phyloP scores from a whole-genome alignment of 192 early-diverging fungal genomes.

The Chytriomyces sp. region DNA sequence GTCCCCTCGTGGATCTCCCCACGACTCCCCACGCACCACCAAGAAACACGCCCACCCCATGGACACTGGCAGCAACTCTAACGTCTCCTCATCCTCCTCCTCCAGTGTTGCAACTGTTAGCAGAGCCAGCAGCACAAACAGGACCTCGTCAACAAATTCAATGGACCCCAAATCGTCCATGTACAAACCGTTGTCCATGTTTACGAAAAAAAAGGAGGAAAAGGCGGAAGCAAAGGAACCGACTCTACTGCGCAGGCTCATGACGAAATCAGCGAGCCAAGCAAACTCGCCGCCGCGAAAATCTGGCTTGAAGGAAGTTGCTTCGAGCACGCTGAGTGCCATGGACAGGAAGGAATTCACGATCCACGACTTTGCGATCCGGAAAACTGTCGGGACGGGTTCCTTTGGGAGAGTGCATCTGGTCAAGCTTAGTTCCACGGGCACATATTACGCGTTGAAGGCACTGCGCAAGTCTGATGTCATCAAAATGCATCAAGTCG shows the following conservation, averaged over 20 bases:
- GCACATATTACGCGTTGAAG: slow-evolving; percentile 88
- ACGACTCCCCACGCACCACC: not conserved
- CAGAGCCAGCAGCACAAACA: not conserved
- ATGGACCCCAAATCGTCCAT: not conserved
- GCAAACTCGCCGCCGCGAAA: not conserved
- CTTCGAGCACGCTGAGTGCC: slow-evolving; percentile 65
- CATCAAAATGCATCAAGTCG: slow-evolving; percentile 88
- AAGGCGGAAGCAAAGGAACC: not conserved
- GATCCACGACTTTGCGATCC: slow-evolving; percentile 30
- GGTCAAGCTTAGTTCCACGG: slow-evolving; percentile 72
- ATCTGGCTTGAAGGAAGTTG: not conserved
- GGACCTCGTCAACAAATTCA: no score
- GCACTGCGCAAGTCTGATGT: slow-evolving; percentile 86
- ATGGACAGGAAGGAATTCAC: slow-evolving; percentile 63
- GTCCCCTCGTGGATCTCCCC: not conserved
- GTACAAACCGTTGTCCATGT: not conserved
- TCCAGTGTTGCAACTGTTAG: not conserved
- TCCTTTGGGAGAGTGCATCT: slow-evolving; percentile 94
- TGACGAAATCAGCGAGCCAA: not conserved
- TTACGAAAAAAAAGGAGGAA: not conserved
- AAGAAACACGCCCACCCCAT: not conserved
- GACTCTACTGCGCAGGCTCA: not conserved
- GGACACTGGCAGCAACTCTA: not conserved
- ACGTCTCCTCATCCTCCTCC: not conserved
- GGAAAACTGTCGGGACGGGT: slow-evolving; percentile 71